Conservation (phyloP, 2,329 filamentous ascomycete species). For the Massarina eburnea region DNA sequence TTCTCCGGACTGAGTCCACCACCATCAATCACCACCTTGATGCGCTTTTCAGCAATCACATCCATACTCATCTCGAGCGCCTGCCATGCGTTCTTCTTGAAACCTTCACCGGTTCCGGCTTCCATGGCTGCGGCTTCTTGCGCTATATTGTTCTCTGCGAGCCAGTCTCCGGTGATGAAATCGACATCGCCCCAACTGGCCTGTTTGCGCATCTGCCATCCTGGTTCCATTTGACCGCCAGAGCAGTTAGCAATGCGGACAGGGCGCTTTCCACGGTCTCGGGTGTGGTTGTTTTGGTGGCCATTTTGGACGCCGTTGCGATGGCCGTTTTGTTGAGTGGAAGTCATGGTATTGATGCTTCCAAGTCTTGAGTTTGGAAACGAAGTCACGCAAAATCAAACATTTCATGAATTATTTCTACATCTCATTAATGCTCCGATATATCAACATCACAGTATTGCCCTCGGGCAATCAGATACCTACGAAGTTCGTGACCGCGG, state of each 20-base stretch:
- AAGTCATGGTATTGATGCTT: too few species aligned
- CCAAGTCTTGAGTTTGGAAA: too few species aligned
- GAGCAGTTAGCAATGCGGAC: constrained; percentile 45
- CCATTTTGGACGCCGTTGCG: too few species aligned
- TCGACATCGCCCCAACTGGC: constrained; percentile 40
- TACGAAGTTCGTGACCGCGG: too few species aligned
- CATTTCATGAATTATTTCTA: too few species aligned
- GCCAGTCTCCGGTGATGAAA: constrained; percentile 47
- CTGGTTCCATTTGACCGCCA: constrained; percentile 42
- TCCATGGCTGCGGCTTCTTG: constrained; percentile 48
- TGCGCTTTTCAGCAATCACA: constrained; percentile 50
- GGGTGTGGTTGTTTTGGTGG: too few species aligned
- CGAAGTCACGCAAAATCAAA: too few species aligned
- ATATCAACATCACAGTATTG: too few species aligned
- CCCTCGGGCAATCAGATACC: too few species aligned
- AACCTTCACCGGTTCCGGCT: constrained; percentile 46
- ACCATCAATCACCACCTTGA: constrained; percentile 60
- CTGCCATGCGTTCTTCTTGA: constrained; percentile 53
- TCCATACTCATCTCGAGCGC: constrained; percentile 51
- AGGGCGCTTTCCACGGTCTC: too few species aligned
- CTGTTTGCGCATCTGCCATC: constrained; percentile 41
- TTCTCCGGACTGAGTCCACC: constrained; percentile 58
- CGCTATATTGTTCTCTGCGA: constrained; percentile 50
- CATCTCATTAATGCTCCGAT: too few species aligned
- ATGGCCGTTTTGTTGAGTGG: too few species aligned